Percentiles rank a stretch among this genome's conserved stretches.
Evolutionary conservation across 192 early-diverging fungal species (phyloP).

Genomic region (Coemansia sp.): DNA sequence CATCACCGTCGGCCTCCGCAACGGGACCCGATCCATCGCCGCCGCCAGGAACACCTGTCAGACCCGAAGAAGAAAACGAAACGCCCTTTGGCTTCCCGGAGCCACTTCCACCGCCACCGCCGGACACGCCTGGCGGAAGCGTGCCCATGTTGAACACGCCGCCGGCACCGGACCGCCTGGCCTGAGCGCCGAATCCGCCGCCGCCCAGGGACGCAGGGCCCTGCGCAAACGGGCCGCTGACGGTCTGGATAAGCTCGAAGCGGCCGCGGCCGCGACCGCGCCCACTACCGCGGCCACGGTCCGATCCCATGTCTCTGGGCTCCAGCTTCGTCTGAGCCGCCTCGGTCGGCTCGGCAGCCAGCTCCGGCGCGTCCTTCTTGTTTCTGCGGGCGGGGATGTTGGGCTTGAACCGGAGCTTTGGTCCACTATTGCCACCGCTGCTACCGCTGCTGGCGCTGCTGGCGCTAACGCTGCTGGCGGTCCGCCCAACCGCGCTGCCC

Average conservation of each 20-base stretch:
- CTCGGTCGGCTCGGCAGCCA: background rate
- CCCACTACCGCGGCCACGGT: slow-evolving; percentile 4
- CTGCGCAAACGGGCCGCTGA: slow-evolving; percentile 47
- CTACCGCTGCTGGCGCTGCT: background rate
- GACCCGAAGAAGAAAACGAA: background rate
- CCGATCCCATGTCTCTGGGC: background rate
- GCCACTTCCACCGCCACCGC: background rate
- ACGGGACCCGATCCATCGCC: background rate
- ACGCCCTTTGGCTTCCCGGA: background rate
- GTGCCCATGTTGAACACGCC: slow-evolving; percentile 3
- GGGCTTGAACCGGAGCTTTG: slow-evolving; percentile 32
- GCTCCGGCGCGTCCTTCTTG: slow-evolving; percentile 34
- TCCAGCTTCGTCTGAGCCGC: slow-evolving; percentile 7
- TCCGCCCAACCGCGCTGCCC: background rate
- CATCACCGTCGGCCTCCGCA: slow-evolving; percentile 1
- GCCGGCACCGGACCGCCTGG: background rate
- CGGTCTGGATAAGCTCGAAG: slow-evolving; percentile 21
- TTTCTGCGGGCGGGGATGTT: slow-evolving; percentile 25
- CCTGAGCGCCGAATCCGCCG: background rate
- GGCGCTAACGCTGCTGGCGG: background rate
- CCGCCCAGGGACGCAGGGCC: slow-evolving; percentile 35
- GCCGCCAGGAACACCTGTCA: background rate
- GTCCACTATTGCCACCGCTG: background rate
- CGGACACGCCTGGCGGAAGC: slow-evolving; percentile 1
- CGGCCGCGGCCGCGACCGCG: slow-evolving; percentile 13